Evolutionary conservation across 768 basidiomycete species (phyloP).

Genomic region (Lactarius trivialis): DNA sequence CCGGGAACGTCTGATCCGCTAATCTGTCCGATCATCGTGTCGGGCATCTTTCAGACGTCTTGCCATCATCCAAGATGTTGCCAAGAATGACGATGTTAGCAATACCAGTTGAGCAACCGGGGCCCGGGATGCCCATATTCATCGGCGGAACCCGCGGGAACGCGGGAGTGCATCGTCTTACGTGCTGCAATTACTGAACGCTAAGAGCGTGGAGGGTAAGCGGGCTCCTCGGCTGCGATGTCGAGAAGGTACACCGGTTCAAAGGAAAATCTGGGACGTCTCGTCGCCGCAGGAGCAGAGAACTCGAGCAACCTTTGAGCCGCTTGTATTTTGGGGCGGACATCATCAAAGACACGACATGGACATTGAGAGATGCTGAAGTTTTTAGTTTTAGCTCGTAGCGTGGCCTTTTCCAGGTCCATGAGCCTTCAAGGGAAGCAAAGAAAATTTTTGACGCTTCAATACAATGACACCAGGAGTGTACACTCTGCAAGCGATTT

Average conservation of each 20-base stretch:
- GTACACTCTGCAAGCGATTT: conserved; percentile 15
- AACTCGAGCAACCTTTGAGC: conserved; percentile 7
- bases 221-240: conserved; percentile 7
- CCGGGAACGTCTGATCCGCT: not conserved
- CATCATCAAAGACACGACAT: not conserved
- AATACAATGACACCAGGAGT: conserved; percentile 1
- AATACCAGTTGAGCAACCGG: conserved; percentile 6
- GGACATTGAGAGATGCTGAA: not conserved
- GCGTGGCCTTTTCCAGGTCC: conserved; percentile 6
- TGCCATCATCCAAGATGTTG: conserved; percentile 5
- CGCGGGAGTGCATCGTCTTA: conserved; percentile 9
- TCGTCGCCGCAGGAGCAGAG: conserved; percentile 7
- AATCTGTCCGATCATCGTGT: conserved; percentile 3
- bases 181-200: not conserved
- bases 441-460: not conserved
- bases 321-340: conserved; percentile 10
- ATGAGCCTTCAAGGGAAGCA: conserved; percentile 12
- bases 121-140: conserved; percentile 12
- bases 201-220: conserved; percentile 15
- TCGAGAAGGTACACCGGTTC: conserved; percentile 16
- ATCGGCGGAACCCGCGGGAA: not conserved
- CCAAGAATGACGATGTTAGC: conserved; percentile 13
- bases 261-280: not conserved
- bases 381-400: not conserved
- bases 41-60: conserved; percentile 4